Base-by-base conservation (phyloP, 345 rosid species). In the Lepidium sativum region DNA sequence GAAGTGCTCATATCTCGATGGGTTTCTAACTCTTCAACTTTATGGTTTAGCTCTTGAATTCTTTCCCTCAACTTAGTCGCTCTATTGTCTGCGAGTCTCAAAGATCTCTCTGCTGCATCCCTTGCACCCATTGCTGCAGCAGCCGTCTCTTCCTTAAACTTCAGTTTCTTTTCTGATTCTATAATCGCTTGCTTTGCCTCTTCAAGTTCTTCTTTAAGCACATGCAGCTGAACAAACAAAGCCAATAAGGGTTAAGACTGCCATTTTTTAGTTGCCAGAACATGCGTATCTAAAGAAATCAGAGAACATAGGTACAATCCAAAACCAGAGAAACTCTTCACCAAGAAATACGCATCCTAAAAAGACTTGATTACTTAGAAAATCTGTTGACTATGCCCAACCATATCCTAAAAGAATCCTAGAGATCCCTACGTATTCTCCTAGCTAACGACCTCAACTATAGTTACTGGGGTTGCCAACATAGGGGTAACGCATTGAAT, bases 51-150 rank as follows among this genome's bases (percentile, higher is more conserved):
- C 75, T 86, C 95, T 80, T 91, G 96, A 42, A 91, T 80, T 75
- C 94, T 88, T 49, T 85, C 99, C 77, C 99, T 83, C 75, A 91
- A 81, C 78, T 94, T 82, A n/a, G 87, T 62, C 1, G 98, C 95
- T 58, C 97, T 91, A 68, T 65, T 48, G 80, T 95, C 99, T 8
- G 94, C 99, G 59, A 95, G 67, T 54, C 78, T 79, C 77, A 95
- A 78, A 7, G 99, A 95, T 73, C 84, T 85, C 82, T 88, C 99
- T 21, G 99, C 99, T 33, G 99, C 99, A 62, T 91, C 99, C 71
- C 99, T 91, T 20, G 98, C 99, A 11, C 91, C 90, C 96, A 95
- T 95, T 44, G 99, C 97, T 5, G 99, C 98, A 5, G 81, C 78
- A 2, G 98, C 98, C 0, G 94, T 95, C 79, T 95, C 97, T 80